Percentiles rank a stretch among this genome's conserved stretches.
Conservation (phyloP, 2,329 filamentous ascomycete genomes). For the Metarhizium guizhouense region DNA sequence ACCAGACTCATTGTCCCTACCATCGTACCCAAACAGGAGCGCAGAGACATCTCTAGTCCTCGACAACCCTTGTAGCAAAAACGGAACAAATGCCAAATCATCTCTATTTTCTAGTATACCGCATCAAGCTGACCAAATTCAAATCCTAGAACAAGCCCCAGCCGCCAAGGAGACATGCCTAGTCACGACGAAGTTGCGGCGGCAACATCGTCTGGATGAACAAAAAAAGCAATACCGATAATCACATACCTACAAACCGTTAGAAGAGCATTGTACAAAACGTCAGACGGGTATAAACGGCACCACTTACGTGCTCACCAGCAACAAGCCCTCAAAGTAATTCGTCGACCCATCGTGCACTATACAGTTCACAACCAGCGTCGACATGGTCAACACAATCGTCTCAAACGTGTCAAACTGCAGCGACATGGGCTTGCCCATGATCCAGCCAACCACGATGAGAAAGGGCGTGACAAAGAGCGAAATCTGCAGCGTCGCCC, state of each 20-base stretch:
- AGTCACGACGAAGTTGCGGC: not conserved
- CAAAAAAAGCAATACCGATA: constrained; percentile 9
- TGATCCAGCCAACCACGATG: constrained; percentile 9
- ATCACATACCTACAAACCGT: constrained; percentile 6
- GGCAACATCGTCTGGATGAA: constrained; percentile 7
- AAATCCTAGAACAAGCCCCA: not conserved
- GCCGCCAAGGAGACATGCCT: not conserved
- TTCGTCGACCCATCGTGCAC: constrained; percentile 10
- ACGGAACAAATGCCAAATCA: no score
- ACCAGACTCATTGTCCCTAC: no score
- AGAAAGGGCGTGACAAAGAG: constrained; percentile 12
- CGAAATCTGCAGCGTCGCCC: constrained; percentile 11
- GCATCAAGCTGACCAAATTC: no score
- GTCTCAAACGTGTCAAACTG: constrained; percentile 12
- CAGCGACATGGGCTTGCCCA: constrained; percentile 10
- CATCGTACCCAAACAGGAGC: no score
- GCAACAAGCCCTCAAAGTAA: constrained; percentile 11
- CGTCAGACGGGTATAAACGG: not conserved
- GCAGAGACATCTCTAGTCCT: no score
- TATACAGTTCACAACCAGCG: constrained; percentile 10
- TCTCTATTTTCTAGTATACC: no score
- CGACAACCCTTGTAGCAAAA: no score
- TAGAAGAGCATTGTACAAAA: not conserved
- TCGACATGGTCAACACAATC: constrained; percentile 11
- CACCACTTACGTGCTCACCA: constrained; percentile 10